Conservation (phyloP, 1,284 basidiomycete species). For the Ceratobasidium sp. region DNA sequence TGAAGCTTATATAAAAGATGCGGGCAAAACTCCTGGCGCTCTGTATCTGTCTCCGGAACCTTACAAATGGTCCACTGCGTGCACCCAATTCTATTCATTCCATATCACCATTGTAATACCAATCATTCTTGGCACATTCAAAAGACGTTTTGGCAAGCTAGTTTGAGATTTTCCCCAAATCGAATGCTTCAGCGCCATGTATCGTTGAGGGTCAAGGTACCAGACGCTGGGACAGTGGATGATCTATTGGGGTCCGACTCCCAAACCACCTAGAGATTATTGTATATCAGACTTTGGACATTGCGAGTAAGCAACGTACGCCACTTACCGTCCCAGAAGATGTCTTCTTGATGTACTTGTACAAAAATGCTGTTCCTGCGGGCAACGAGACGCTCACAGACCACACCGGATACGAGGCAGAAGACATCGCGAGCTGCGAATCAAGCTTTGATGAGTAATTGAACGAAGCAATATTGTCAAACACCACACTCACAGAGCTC, state of each 20-base stretch:
- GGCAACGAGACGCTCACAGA: conserved; percentile 65
- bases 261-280: conserved; percentile 60
- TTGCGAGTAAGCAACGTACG: too few relatives aligned
- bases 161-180: too few relatives aligned
- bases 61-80: too few relatives aligned
- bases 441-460: not conserved
- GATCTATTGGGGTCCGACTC: conserved; percentile 71
- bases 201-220: conserved; percentile 58
- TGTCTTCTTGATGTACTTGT: conserved; percentile 73
- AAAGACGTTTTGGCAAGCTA: too few relatives aligned
- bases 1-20: too few relatives aligned
- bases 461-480: too few relatives aligned
- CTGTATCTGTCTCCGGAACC: too few relatives aligned
- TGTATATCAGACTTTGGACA: too few relatives aligned
- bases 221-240: conserved; percentile 61
- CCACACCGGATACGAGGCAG: conserved; percentile 71
- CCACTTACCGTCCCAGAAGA: conserved; percentile 66
- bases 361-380: conserved; percentile 65
- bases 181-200: conserved; percentile 55
- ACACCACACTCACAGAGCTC: conserved; percentile 38
- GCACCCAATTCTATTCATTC: too few relatives aligned
- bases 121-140: too few relatives aligned
- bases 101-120: too few relatives aligned
- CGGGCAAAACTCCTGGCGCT: too few relatives aligned
- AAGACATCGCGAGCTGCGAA: conserved; percentile 64